Evolutionary conservation across 2,329 filamentous ascomycete genomes (phyloP).

Genomic region (Aspergillus sp.): DNA sequence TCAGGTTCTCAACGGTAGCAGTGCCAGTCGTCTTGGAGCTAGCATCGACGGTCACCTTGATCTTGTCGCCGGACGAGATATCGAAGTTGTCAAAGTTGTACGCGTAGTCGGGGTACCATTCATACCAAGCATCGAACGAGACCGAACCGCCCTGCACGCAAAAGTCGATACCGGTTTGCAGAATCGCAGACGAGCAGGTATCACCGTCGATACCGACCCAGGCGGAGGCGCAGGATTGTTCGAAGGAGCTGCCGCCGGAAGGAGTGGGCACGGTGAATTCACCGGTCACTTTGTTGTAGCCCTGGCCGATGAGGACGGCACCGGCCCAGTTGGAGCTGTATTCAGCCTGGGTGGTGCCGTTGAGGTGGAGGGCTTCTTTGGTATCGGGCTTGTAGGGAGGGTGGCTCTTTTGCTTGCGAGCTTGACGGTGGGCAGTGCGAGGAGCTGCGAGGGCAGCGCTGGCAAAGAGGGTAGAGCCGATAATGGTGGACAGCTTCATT

Average conservation of each 20-base stretch:
- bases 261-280: conserved; percentile 50
- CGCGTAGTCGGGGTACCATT: conserved; percentile 56
- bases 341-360: conserved; percentile 37
- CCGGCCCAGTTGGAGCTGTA: conserved; percentile 58
- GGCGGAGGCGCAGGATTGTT: conserved; percentile 44
- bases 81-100: conserved; percentile 47
- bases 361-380: conserved; percentile 23
- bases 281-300: conserved; percentile 50
- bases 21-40: conserved; percentile 38
- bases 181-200: conserved; percentile 48
- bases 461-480: conserved; percentile 36
- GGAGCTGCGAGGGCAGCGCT: conserved; percentile 44
- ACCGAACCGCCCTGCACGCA: conserved; percentile 37
- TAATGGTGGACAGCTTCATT: conserved; percentile 48
- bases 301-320: conserved; percentile 48
- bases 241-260: conserved; percentile 23
- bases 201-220: conserved; percentile 61
- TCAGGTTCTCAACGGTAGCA: conserved; percentile 46
- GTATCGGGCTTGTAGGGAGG: conserved; percentile 25
- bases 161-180: conserved; percentile 56
- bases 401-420: conserved; percentile 21
- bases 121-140: conserved; percentile 54
- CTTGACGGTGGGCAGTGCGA: conserved; percentile 38
- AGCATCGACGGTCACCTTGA: conserved; percentile 39
- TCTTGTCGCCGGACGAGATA: conserved; percentile 39